Evolutionary conservation across 2,329 filamentous ascomycete genomes (phyloP), one percentile per base, ranked within the genome.

Genomic region (Neofusicoccum umdonicola): DNA sequence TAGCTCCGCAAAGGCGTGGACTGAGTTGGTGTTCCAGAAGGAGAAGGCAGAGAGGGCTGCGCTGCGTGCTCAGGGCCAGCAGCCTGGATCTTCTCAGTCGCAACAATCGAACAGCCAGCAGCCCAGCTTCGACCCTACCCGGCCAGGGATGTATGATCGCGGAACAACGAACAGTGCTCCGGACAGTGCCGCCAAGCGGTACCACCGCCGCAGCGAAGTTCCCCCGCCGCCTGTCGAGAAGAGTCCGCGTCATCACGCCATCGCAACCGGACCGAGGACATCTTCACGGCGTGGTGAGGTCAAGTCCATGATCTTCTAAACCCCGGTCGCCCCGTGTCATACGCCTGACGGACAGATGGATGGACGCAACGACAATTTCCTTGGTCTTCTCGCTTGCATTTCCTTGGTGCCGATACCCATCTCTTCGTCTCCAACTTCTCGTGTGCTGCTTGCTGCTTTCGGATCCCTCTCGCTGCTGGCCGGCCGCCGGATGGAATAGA

Each of bases 11-110:
- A 87, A 85, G 71, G 80, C 81, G n/a, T 89, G 87, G 87, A 86
- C 86, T 0, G 85, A 88, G 61, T 77, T 87, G 68, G 85, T 88
- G 4, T 80, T 88, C 5, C 77, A 78, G 19, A 77, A 79, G 62
- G 81, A 83, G 70, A 72, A 74, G 41, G 69, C 69, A 19, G 74
- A 77, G 44, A 58, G 64, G 17, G 52, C 63, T 1, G 54, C 63
- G 7, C 13, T 34, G 62, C n/a, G 67, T 68, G 11, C 69, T 67
- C n/a, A 71, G 70, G 61, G 68, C 69, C 9, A 67, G 70, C 12
- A 69, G 67, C 45, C 70, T 71, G 39, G 67, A 65, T 22, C 65
- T 63, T 44, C 51, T 64, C 15, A 71, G 67, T 48, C 17, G 34
- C 11, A 60, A 31, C 69, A 73, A 42, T 67, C 68, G 44, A 50